Evolutionary conservation across 345 rosid genomes (phyloP).

Genomic region (Populus davidiana): DNA sequence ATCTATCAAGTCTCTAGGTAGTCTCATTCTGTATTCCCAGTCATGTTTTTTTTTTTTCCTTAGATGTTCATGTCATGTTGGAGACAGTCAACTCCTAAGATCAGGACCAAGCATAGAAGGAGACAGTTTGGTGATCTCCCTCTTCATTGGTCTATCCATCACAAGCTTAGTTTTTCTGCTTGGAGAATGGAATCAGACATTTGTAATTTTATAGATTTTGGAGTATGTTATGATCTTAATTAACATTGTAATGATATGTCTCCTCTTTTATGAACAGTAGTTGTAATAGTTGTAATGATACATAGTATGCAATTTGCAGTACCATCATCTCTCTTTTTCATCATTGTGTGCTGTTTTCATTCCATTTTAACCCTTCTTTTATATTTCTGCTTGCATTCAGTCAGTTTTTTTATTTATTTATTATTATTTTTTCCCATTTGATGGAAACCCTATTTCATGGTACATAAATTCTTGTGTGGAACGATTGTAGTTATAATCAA

Average conservation of each 20-base stretch:
- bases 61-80: slow-evolving; percentile 16
- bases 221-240: slow-evolving; percentile 8
- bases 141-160: slow-evolving; percentile 33
- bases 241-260: slow-evolving; percentile 4
- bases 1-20: not conserved
- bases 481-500: not conserved
- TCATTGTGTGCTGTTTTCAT: not conserved
- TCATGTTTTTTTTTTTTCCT: slow-evolving; percentile 1
- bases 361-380: not conserved
- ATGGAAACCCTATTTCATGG: not conserved
- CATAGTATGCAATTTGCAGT: slow-evolving; percentile 15
- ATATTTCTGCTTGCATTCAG: not conserved
- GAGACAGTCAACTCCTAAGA: slow-evolving; percentile 3
- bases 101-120: slow-evolving; percentile 33
- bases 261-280: slow-evolving; percentile 5
- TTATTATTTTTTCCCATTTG: not conserved
- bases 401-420: not conserved
- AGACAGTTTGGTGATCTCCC: slow-evolving; percentile 74
- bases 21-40: not conserved
- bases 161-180: slow-evolving; percentile 48
- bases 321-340: not conserved
- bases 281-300: slow-evolving; percentile 7
- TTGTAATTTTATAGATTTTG: slow-evolving; percentile 22
- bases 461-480: not conserved
- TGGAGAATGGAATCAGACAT: slow-evolving; percentile 21